Evolutionary conservation across 164 flowering plant genomes (phyloP).

Genomic region (Vitis rupestris): DNA sequence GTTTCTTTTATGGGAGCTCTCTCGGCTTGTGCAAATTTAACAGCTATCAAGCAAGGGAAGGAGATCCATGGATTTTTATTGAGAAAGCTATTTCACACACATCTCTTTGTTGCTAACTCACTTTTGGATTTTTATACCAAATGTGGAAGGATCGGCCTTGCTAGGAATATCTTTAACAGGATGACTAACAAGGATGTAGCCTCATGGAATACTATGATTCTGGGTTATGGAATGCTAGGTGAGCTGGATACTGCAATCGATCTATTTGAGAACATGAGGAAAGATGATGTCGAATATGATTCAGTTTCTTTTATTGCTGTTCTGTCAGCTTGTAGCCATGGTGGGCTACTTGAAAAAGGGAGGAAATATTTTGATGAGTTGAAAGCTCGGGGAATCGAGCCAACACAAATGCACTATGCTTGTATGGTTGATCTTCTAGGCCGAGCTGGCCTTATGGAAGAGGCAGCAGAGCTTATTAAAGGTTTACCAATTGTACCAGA

Average conservation of each 20-base stretch:
- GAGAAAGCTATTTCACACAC: slow-evolving; percentile 17
- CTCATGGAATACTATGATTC: slow-evolving; percentile 35
- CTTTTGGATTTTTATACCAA: slow-evolving; percentile 29
- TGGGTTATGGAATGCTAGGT: slow-evolving; percentile 35
- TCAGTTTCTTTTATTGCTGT: slow-evolving; percentile 28
- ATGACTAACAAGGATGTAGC: slow-evolving; percentile 23
- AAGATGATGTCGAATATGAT: slow-evolving; percentile 19
- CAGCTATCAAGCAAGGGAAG: slow-evolving; percentile 32
- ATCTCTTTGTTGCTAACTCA: slow-evolving; percentile 29
- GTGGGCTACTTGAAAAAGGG: slow-evolving; percentile 30
- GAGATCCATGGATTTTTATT: slow-evolving; percentile 25
- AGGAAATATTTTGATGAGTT: slow-evolving; percentile 23
- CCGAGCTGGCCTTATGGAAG: slow-evolving; percentile 30
- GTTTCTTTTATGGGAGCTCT: slow-evolving; percentile 30
- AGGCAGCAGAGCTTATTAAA: slow-evolving; percentile 24
- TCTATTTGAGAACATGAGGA: slow-evolving; percentile 27
- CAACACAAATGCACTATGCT: slow-evolving; percentile 27
- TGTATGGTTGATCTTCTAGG: slow-evolving; percentile 38
- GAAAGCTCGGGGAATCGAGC: slow-evolving; percentile 12
- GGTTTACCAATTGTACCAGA: slow-evolving; percentile 19
- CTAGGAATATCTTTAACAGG: slow-evolving; percentile 20
- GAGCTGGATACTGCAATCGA: slow-evolving; percentile 20
- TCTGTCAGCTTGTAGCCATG: slow-evolving; percentile 32
- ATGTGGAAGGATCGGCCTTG: slow-evolving; percentile 28
- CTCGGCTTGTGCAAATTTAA: slow-evolving; percentile 32